A percentile compares a stretch with the other conserved stretches of the same genome.
Conservation (phyloP, 169 alveolate genomes). For the Babesia bigemina region DNA sequence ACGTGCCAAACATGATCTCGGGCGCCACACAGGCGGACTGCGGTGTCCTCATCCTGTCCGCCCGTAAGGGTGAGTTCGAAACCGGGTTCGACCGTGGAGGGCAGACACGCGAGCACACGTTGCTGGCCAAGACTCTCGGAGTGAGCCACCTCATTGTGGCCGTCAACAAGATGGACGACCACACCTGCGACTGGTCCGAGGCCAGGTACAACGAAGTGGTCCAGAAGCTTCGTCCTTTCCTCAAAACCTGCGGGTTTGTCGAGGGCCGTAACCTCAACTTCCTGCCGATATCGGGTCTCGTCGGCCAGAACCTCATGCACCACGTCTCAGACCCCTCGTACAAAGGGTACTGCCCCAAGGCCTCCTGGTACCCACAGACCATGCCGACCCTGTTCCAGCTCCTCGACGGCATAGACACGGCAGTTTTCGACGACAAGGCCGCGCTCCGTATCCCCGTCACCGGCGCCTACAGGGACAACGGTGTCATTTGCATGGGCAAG, state of each 20-base stretch:
- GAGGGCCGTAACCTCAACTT: slow-evolving; percentile 87
- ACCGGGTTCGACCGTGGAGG: slow-evolving; percentile 99
- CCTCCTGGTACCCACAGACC: slow-evolving; percentile 77
- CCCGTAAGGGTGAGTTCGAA: slow-evolving; percentile 97
- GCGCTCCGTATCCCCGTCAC: slow-evolving; percentile 88
- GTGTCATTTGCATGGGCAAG: slow-evolving; percentile 90
- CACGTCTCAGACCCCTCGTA: slow-evolving; percentile 74
- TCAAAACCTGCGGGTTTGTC: slow-evolving; percentile 88
- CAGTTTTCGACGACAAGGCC: slow-evolving; percentile 81
- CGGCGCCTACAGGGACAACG: slow-evolving; percentile 91
- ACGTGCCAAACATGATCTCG: slow-evolving; percentile 98
- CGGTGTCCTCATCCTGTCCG: slow-evolving; percentile 98
- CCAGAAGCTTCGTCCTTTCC: slow-evolving; percentile 87
- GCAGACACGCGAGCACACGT: slow-evolving; percentile 99
- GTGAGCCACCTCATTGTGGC: slow-evolving; percentile 95
- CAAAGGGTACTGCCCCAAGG: slow-evolving; percentile 62
- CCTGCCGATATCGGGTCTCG: slow-evolving; percentile 97
- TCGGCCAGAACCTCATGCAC: slow-evolving; percentile 92
- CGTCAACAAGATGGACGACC: slow-evolving; percentile 99
- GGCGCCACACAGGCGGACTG: slow-evolving; percentile 99
- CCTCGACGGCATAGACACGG: slow-evolving; percentile 75
- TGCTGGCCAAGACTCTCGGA: slow-evolving; percentile 97
- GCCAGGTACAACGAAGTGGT: slow-evolving; percentile 85
- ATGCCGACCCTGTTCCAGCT: slow-evolving; percentile 86
- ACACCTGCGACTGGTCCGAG: slow-evolving; percentile 94